These are phyloP conservation scores for Cyberlindnera mississippiensis DNA, from an alignment of 805 yeast genomes.

Conservation along the genomic window DNA sequence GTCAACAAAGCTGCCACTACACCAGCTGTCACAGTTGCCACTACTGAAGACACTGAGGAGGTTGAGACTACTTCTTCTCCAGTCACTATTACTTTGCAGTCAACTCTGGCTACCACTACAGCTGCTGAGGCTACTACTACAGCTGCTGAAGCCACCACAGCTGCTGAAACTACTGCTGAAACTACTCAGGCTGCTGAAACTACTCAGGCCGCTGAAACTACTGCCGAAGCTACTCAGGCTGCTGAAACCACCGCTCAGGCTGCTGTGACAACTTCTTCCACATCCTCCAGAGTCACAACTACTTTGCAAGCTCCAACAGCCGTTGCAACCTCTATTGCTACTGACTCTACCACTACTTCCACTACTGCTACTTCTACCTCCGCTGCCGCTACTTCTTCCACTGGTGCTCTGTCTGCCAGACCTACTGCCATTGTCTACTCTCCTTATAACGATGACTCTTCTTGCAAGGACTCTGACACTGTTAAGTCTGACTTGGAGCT, in stretches of 20 bases:
- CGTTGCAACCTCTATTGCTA: slow-evolving; percentile 14
- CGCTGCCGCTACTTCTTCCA: slow-evolving; percentile 22
- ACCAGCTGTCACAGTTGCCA: slow-evolving; percentile 14
- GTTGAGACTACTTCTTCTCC: slow-evolving; percentile 9
- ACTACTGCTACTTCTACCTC: slow-evolving; percentile 27
- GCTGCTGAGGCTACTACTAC: slow-evolving; percentile 28
- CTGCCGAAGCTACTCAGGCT: too few species aligned
- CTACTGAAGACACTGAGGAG: slow-evolving; percentile 5
- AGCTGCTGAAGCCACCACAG: slow-evolving; percentile 14
- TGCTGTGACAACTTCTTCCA: too few species aligned
- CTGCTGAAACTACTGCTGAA: slow-evolving; percentile 15
- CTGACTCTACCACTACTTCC: slow-evolving; percentile 18
- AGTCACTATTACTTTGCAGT: slow-evolving; percentile 18
- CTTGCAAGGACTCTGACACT: slow-evolving; percentile 57
- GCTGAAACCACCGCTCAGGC: slow-evolving; percentile 20
- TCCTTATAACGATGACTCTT: slow-evolving; percentile 67
- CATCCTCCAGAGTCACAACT: slow-evolving; percentile 20
- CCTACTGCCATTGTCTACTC: slow-evolving; percentile 70
- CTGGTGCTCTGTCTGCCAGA: slow-evolving; percentile 29
- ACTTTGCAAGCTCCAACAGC: slow-evolving; percentile 23
- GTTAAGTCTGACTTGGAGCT: slow-evolving; percentile 56
- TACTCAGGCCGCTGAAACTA: slow-evolving; percentile 26
- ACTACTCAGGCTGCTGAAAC: slow-evolving; percentile 16
- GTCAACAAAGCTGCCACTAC: slow-evolving; percentile 20
- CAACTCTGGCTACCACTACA: slow-evolving; percentile 11